Evolutionary conservation across 352 stramenopile species (phyloP).

Genomic region (Pythium aquatile): DNA sequence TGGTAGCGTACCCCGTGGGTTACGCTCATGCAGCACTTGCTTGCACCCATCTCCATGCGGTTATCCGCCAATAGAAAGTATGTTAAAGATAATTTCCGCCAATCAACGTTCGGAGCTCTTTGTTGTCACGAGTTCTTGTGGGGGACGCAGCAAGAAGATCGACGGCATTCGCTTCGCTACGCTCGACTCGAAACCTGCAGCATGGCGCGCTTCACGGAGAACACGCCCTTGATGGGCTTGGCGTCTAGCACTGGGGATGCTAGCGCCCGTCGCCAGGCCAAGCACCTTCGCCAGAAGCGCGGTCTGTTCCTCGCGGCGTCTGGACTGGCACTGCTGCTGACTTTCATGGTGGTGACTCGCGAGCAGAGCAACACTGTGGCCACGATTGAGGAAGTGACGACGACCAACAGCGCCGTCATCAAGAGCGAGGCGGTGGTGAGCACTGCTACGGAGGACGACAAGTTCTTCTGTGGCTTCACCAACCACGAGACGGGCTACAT

Average conservation of each 20-base stretch:
- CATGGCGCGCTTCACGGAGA: conserved; percentile 19
- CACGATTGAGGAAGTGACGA: neutral
- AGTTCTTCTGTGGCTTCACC: conserved; percentile 36
- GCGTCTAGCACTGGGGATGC: neutral
- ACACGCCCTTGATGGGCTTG: conserved; percentile 18
- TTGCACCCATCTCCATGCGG: neutral
- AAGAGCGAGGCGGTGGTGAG: neutral
- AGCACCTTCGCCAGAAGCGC: neutral
- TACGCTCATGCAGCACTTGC: neutral
- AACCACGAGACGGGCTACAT: conserved; percentile 56
- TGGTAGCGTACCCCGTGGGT: neutral
- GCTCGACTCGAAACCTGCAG: neutral
- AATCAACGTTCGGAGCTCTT: neutral
- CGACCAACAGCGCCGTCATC: conserved; percentile 1
- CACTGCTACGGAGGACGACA: neutral
- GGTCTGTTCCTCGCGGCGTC: conserved; percentile 25
- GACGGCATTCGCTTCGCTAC: conserved; percentile 3
- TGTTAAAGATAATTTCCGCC: neutral
- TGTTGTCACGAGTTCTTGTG: neutral
- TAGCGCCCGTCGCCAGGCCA: neutral
- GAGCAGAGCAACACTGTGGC: conserved; percentile 12
- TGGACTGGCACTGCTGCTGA: conserved; percentile 36
- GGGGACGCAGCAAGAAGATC: conserved; percentile 7
- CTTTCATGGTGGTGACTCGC: conserved; percentile 32
- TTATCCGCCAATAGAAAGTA: conserved; percentile 8